Conservation (phyloP, 1,139 yeast species). For the Zygosaccharomyces pseudobailii region DNA sequence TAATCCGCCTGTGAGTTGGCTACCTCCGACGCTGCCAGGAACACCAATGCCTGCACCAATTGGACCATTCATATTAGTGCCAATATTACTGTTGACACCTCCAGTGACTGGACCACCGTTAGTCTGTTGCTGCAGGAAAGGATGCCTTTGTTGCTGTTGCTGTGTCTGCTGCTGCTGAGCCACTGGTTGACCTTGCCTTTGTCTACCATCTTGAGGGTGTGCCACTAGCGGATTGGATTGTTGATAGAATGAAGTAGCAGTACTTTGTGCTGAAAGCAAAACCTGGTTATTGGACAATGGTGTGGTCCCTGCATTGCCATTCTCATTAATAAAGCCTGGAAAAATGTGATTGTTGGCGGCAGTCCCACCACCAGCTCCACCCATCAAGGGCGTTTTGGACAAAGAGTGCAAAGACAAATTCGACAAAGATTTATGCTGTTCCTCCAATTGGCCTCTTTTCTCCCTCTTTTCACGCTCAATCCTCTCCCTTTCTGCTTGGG, state of each 20-base stretch:
- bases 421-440: slow-evolving; percentile 79
- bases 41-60: background rate
- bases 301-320: slow-evolving; percentile 3
- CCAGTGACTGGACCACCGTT: background rate
- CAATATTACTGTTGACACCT: background rate
- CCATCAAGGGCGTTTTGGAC: slow-evolving; percentile 36
- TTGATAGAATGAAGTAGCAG: slow-evolving; percentile 16
- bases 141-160: slow-evolving; percentile 6
- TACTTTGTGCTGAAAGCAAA: slow-evolving; percentile 21
- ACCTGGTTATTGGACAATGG: slow-evolving; percentile 13
- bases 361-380: background rate
- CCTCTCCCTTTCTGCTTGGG: slow-evolving; percentile 87
- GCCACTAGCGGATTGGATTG: background rate
- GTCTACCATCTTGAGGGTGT: background rate
- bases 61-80: background rate
- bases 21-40: background rate
- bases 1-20: background rate
- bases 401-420: slow-evolving; percentile 68
- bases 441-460: slow-evolving; percentile 91
- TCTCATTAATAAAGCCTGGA: slow-evolving; percentile 17
- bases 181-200: slow-evolving; percentile 1
- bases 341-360: slow-evolving; percentile 18
- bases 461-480: slow-evolving; percentile 95
- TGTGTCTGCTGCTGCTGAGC: slow-evolving; percentile 14
- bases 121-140: background rate